A percentile compares a stretch with the other conserved stretches of the same genome.
These are phyloP conservation scores for Trichoderma endophyticum DNA, from an alignment of 2,329 filamentous ascomycete genomes.

Conservation along the genomic window DNA sequence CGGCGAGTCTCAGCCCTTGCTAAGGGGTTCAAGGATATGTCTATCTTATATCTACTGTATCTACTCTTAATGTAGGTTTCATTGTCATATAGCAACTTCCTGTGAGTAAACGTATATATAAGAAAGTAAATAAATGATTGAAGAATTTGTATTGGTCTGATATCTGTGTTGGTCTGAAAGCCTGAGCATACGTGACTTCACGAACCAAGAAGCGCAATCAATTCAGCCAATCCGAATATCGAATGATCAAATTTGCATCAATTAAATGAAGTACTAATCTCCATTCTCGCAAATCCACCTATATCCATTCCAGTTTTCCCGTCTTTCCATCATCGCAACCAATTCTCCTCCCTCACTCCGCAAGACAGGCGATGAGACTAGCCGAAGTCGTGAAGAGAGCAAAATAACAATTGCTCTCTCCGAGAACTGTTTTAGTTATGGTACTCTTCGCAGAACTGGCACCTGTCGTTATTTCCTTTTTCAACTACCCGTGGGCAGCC, in stretches of 20 bases:
- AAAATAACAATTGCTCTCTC: background rate
- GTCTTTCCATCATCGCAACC: background rate
- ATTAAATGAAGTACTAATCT: background rate
- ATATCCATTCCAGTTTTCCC: background rate
- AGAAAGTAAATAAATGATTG: background rate
- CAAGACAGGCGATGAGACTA: background rate
- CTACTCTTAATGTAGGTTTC: background rate
- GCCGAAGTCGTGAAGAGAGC: background rate
- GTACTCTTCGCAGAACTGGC: background rate
- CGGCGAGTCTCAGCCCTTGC: constrained; percentile 20
- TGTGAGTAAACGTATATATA: background rate
- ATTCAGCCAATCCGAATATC: background rate
- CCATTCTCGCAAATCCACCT: background rate
- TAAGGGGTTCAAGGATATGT: background rate
- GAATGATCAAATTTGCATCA: background rate
- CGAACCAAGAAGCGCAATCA: background rate
- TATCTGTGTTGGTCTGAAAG: background rate
- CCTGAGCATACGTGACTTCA: background rate
- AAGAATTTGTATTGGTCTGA: background rate
- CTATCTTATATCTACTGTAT: background rate
- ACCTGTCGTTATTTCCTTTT: background rate
- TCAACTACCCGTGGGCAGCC: constrained; percentile 4
- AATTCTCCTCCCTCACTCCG: background rate
- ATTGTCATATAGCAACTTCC: background rate
- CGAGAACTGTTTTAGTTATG: background rate